A percentile compares a stretch with the other conserved stretches of the same genome.
These are phyloP conservation scores for Fusarium secorum DNA, from an alignment of 2,329 filamentous ascomycete species.

Conservation along the genomic window DNA sequence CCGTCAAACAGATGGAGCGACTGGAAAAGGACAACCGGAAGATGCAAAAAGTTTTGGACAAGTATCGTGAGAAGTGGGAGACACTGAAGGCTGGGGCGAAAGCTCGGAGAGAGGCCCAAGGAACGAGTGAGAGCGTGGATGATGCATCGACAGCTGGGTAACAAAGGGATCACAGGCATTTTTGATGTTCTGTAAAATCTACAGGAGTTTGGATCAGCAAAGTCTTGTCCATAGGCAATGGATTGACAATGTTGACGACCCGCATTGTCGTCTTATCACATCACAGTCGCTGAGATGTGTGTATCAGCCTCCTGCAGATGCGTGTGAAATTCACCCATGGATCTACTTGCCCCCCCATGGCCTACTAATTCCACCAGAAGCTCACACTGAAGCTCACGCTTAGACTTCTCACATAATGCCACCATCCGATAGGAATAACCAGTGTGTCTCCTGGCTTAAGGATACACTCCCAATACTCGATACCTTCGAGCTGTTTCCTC, in stretches of 20 bases:
- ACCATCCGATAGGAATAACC: constrained; percentile 94
- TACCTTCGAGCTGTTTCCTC: constrained; percentile 60
- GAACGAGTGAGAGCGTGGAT: constrained; percentile 46
- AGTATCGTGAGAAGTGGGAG: constrained; percentile 69
- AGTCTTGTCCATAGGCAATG: background rate
- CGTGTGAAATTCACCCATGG: background rate
- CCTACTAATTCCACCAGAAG: constrained; percentile 84
- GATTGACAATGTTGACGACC: background rate
- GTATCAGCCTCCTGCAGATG: background rate
- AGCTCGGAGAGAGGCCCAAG: constrained; percentile 58
- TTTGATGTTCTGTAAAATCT: background rate
- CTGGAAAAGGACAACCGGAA: constrained; percentile 69
- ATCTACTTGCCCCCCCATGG: background rate
- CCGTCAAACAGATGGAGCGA: constrained; percentile 68
- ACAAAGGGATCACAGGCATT: background rate
- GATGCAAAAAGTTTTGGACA: constrained; percentile 63
- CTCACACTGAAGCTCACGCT: constrained; percentile 92
- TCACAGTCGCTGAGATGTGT: background rate
- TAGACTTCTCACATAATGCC: constrained; percentile 92
- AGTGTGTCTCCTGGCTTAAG: constrained; percentile 83
- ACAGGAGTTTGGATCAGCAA: background rate
- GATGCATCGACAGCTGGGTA: constrained; percentile 41
- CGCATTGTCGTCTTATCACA: background rate
- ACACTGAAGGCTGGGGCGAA: constrained; percentile 68
- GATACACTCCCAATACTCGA: constrained; percentile 78